These are phyloP conservation scores for Neurospora sp. DNA, from an alignment of 495 filamentous ascomycete genomes.

Conservation along the genomic window DNA sequence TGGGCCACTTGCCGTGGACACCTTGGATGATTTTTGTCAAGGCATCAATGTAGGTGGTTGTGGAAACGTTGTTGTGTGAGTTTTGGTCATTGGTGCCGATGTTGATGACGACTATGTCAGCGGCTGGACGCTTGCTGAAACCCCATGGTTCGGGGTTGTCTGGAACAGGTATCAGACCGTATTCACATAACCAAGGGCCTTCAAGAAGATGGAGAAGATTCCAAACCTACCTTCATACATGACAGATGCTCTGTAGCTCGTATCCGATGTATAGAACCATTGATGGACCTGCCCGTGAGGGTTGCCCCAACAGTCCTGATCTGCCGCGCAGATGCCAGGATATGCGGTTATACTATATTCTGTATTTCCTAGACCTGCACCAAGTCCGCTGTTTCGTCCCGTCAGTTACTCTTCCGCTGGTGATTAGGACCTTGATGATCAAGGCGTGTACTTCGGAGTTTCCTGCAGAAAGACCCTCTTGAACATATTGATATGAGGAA, in stretches of 20 bases:
- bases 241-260: conserved; percentile 37
- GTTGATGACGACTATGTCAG: conserved; percentile 59
- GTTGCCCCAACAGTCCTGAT: conserved; percentile 51
- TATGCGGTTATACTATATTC: conserved; percentile 55
- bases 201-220: neutral
- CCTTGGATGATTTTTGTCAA: conserved; percentile 51
- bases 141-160: conserved; percentile 50
- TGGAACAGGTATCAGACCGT: conserved; percentile 2
- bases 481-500: neutral
- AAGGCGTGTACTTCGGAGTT: no score
- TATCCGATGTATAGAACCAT: conserved; percentile 58
- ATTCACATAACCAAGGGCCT: neutral
- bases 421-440: no score
- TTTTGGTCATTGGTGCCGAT: conserved; percentile 62
- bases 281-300: conserved; percentile 47
- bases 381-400: conserved; percentile 29
- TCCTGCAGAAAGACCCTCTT: no score
- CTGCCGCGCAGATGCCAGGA: conserved; percentile 50
- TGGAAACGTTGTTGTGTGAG: conserved; percentile 46
- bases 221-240: conserved; percentile 38
- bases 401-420: neutral
- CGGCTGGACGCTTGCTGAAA: conserved; percentile 46
- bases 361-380: conserved; percentile 51
- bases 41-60: conserved; percentile 41
- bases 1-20: conserved; percentile 51